These are phyloP conservation scores for Diaporthe nobilis DNA, from an alignment of 2,329 filamentous ascomycete genomes.

Conservation along the genomic window DNA sequence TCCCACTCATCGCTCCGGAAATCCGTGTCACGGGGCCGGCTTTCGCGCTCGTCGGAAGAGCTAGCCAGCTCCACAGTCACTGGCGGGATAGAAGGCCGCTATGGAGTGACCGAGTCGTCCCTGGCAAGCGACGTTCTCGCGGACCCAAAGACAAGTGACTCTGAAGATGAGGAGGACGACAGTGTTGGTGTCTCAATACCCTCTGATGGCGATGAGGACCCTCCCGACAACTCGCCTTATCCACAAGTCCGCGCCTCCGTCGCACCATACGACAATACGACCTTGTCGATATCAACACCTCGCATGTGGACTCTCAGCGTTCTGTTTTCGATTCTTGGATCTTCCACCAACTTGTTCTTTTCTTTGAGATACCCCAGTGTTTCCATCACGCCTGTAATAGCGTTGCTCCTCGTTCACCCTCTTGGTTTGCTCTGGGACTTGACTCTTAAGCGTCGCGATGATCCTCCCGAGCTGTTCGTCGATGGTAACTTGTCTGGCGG, in stretches of 20 bases:
- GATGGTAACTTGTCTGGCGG: slow-evolving; percentile 54
- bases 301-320: slow-evolving; percentile 90
- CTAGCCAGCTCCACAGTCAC: slow-evolving; percentile 66
- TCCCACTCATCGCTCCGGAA: slow-evolving; percentile 39
- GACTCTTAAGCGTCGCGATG: slow-evolving; percentile 75
- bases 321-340: slow-evolving; percentile 84
- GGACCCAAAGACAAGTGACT: slow-evolving; percentile 56
- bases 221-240: slow-evolving; percentile 80
- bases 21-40: not conserved
- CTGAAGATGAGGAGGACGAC: slow-evolving; percentile 47
- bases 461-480: slow-evolving; percentile 63
- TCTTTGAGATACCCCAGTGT: slow-evolving; percentile 92
- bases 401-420: slow-evolving; percentile 86
- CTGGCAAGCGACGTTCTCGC: slow-evolving; percentile 62
- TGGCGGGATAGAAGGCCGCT: slow-evolving; percentile 67
- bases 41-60: slow-evolving; percentile 59
- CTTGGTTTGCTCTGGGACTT: slow-evolving; percentile 86
- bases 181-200: slow-evolving; percentile 51
- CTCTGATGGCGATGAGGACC: slow-evolving; percentile 63
- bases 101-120: slow-evolving; percentile 64
- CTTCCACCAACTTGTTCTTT: slow-evolving; percentile 89
- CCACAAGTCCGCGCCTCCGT: slow-evolving; percentile 86
- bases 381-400: slow-evolving; percentile 90
- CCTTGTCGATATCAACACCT: slow-evolving; percentile 87
- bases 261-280: slow-evolving; percentile 79